Conservation (phyloP, 2,329 filamentous ascomycete genomes). For the Botrytis cinerea region DNA sequence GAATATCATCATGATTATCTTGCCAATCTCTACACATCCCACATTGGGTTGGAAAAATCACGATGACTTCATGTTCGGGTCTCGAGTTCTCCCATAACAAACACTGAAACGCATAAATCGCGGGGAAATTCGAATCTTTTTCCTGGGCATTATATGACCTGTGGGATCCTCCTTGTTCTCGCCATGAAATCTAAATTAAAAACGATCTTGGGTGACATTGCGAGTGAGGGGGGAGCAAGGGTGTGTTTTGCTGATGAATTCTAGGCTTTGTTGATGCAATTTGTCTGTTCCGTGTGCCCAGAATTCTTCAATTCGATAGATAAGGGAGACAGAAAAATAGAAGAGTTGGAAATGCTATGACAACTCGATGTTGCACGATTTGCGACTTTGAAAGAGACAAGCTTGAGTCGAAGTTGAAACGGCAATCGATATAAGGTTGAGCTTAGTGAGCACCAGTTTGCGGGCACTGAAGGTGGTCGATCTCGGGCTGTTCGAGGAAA, state of each 20-base stretch:
- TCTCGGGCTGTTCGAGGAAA: background rate
- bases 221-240: background rate
- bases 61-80: constrained; percentile 2
- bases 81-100: background rate
- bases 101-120: background rate
- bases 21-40: background rate
- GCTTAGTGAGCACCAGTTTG: background rate
- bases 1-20: background rate
- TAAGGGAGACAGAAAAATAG: no score
- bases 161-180: constrained; percentile 16
- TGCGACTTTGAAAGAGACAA: background rate
- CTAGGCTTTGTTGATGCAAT: background rate
- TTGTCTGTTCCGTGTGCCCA: background rate
- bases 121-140: constrained; percentile 2
- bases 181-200: background rate
- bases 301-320: background rate
- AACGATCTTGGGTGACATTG: background rate
- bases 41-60: background rate
- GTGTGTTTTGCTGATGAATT: background rate
- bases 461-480: background rate
- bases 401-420: background rate
- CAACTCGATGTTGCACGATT: background rate
- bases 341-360: background rate
- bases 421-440: background rate
- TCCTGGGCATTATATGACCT: background rate